Evolutionary conservation across 768 basidiomycete genomes (phyloP).

Genomic region (Naganishia onofrii): DNA sequence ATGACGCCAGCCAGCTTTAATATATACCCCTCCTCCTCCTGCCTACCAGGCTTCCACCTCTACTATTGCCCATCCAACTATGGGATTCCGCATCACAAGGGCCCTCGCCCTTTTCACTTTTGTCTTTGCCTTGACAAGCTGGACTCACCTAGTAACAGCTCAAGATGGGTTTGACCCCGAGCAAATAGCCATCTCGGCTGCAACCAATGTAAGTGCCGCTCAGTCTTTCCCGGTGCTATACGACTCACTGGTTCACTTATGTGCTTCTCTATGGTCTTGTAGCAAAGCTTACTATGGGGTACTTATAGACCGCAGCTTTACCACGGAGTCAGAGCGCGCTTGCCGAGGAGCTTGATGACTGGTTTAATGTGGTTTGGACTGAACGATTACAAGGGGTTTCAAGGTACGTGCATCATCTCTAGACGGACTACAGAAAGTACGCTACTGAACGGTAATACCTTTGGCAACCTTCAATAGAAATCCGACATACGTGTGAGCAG

Average conservation of each 20-base stretch:
- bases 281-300: slow-evolving; percentile 66
- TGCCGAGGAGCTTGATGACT: slow-evolving; percentile 85
- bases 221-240: too few species aligned
- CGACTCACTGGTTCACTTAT: neutral
- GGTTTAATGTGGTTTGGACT: slow-evolving; percentile 94
- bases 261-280: neutral
- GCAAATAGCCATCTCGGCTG: slow-evolving; percentile 16
- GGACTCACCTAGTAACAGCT: neutral
- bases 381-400: slow-evolving; percentile 69
- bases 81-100: neutral
- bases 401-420: slow-evolving; percentile 53
- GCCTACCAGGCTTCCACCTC: neutral
- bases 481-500: slow-evolving; percentile 86
- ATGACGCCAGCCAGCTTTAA: neutral
- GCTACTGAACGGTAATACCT: too few species aligned
- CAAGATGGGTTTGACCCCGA: slow-evolving; percentile 2
- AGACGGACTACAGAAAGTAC: too few species aligned
- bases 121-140: neutral
- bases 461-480: slow-evolving; percentile 56
- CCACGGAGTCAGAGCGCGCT: slow-evolving; percentile 79
- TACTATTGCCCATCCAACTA: neutral
- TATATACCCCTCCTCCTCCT: neutral
- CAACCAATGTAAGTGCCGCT: slow-evolving; percentile 17
- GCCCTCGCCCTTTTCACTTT: neutral
- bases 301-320: slow-evolving; percentile 90